Evolutionary conservation across 176 grass and related monocot genomes (phyloP), one percentile per base, ranked within the genome.

Genomic region (Oryza meyeriana): DNA sequence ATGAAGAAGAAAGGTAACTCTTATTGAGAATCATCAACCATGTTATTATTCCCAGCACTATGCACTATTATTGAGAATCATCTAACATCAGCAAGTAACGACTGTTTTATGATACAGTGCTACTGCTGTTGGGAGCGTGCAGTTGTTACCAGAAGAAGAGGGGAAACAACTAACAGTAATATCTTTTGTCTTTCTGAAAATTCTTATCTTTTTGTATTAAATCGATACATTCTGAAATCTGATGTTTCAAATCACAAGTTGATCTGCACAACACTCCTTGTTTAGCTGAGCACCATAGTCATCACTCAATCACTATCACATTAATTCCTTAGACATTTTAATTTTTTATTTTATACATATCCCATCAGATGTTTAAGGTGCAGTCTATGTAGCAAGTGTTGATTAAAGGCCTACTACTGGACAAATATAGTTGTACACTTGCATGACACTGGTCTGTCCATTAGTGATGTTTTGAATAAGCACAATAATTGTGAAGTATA

Each of bases 161-260:
- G 81, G 77, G 39, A 75, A 62, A 61, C 73, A 87, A 36, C 25
- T 80, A 63, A 68, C 41, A 10, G 88, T 97, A 89, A 91, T 71
- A 16, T 81, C 40, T 33, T 39, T 38, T 40, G 26, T 41, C 32
- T 3, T 85, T 44, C 47, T 71, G 26, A 29, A 52, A 64, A 64
- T n/a, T 70, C 18, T 40, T 63, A 13, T 31, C 11, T 52, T 79
- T 40, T 22, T 40, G 7, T 10, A 1, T 68, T 55, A 80, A 18
- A 34, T 47, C 0, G 1, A 36, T 16, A 13, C 16, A 48, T 29
- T 41, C 13, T 47, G 17, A 72, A 69, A 66, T 34, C 41, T 73
- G 71, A 61, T 68, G 13, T 61, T 74, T n/a, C 33, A 36, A 45
- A 25, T 45, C 26, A 32, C 61, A 76, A 68, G 25, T 35, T 24